Evolutionary conservation across 768 basidiomycete species (phyloP).

Genomic region (Suillus brevipes): DNA sequence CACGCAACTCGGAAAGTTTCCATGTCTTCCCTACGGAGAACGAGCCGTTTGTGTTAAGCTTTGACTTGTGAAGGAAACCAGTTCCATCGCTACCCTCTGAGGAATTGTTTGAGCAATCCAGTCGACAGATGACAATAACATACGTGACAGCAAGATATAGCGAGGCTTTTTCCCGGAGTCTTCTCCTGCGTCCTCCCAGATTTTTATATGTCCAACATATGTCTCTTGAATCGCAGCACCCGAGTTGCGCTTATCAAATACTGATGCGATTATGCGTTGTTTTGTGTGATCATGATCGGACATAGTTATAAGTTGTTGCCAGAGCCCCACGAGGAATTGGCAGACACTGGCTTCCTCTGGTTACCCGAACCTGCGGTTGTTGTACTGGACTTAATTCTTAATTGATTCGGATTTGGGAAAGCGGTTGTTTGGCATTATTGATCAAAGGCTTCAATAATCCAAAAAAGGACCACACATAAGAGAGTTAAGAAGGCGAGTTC

Average conservation of each 20-base stretch:
- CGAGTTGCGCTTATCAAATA: conserved; percentile 74
- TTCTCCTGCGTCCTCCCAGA: conserved; percentile 86
- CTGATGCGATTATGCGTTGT: conserved; percentile 76
- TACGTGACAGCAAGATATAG: conserved; percentile 89
- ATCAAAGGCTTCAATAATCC: conserved; percentile 20
- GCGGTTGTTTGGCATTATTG: conserved; percentile 22
- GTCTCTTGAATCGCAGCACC: conserved; percentile 67
- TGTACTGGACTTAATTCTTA: neutral
- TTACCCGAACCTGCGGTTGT: neutral
- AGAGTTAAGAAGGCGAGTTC: conserved; percentile 7
- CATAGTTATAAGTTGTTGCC: conserved; percentile 25
- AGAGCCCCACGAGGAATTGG: neutral
- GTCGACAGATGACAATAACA: conserved; percentile 35
- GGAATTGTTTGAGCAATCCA: conserved; percentile 2
- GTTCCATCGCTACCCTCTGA: conserved; percentile 61
- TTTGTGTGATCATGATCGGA: conserved; percentile 50
- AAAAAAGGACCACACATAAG: conserved; percentile 8
- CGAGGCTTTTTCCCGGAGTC: conserved; percentile 78
- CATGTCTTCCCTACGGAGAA: conserved; percentile 99
- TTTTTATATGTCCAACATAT: conserved; percentile 88
- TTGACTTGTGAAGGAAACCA: conserved; percentile 92
- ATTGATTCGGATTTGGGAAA: neutral
- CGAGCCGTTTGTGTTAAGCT: conserved; percentile 89
- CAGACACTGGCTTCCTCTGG: neutral
- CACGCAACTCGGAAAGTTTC: conserved; percentile 80